Conservation (phyloP, 2,329 filamentous ascomycete genomes). For the Xylariales sp. region DNA sequence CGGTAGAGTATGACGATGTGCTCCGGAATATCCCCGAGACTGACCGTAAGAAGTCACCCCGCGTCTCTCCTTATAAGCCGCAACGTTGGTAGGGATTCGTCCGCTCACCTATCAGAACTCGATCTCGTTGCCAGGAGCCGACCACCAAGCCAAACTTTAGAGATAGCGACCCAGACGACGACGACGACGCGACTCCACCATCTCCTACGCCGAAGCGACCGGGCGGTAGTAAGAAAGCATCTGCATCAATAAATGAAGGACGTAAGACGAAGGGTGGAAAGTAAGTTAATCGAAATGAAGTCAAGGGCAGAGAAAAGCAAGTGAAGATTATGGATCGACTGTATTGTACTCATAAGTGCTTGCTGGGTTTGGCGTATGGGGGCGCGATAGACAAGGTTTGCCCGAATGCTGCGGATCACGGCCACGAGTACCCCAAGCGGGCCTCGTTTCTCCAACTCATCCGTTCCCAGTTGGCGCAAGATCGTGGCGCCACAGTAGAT, state of each 20-base stretch:
- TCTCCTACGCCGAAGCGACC: constrained; percentile 8
- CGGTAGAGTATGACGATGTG: constrained; percentile 20
- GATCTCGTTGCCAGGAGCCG: constrained; percentile 15
- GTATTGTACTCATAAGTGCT: constrained; percentile 14
- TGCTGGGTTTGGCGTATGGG: constrained; percentile 49
- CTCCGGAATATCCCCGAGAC: constrained; percentile 10
- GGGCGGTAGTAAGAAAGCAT: not conserved
- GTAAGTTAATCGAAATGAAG: not conserved
- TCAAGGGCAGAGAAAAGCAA: not conserved
- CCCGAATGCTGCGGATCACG: constrained; percentile 22
- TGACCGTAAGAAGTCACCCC: constrained; percentile 6
- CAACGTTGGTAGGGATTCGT: constrained; percentile 22
- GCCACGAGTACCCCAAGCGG: constrained; percentile 16
- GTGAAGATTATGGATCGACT: constrained; percentile 9
- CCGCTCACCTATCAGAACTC: constrained; percentile 24
- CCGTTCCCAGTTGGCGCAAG: constrained; percentile 21
- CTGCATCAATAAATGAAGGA: constrained; percentile 1
- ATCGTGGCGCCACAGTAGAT: constrained; percentile 25
- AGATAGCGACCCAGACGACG: not conserved
- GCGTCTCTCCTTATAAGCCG: constrained; percentile 9
- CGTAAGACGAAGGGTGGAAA: not conserved
- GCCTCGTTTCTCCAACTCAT: constrained; percentile 21
- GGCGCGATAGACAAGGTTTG: constrained; percentile 20
- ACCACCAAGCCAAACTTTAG: not conserved
- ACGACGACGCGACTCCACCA: constrained; percentile 1